A percentile compares a stretch with the other conserved stretches of the same genome.
These are phyloP conservation scores for Alternaria sp. DNA, from an alignment of 2,329 filamentous ascomycete genomes.

Conservation along the genomic window DNA sequence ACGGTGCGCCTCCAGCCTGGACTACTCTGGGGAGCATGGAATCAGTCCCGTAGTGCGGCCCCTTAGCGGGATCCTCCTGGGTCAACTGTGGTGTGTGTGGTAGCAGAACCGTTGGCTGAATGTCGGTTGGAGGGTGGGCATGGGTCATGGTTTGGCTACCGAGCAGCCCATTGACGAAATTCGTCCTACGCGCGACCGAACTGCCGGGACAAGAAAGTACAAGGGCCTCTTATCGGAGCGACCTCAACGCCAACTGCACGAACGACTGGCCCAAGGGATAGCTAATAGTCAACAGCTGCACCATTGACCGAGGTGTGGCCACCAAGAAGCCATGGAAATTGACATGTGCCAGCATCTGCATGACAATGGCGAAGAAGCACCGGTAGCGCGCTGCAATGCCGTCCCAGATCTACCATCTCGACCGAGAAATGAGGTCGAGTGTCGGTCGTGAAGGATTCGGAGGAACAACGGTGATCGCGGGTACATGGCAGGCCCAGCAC, in stretches of 20 bases:
- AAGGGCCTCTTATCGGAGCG: constrained; percentile 44
- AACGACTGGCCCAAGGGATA: constrained; percentile 17
- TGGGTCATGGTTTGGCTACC: constrained; percentile 39
- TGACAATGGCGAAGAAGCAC: constrained; percentile 11
- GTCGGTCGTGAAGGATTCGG: constrained; percentile 12
- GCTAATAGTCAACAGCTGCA: constrained; percentile 10
- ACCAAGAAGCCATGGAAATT: constrained; percentile 15
- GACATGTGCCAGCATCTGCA: constrained; percentile 22
- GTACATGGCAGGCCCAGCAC: constrained; percentile 11
- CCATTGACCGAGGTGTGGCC: constrained; percentile 18
- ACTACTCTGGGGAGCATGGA: constrained; percentile 29
- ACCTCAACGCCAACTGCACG: constrained; percentile 18
- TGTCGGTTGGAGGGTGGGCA: constrained; percentile 23
- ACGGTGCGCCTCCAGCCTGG: constrained; percentile 23
- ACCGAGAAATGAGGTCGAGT: constrained; percentile 19
- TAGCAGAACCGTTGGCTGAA: constrained; percentile 20
- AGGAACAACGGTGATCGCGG: constrained; percentile 18
- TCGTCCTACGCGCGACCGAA: constrained; percentile 30
- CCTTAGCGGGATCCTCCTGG: constrained; percentile 22
- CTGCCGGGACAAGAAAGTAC: constrained; percentile 28
- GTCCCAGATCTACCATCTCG: constrained; percentile 14
- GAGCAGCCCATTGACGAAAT: constrained; percentile 36
- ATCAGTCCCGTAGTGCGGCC: constrained; percentile 31
- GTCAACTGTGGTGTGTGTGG: constrained; percentile 8
- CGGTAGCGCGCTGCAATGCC: constrained; percentile 19